phyloP scores from a whole-genome alignment of 192 early-diverging fungal species.

The Backusella macrospora region DNA sequence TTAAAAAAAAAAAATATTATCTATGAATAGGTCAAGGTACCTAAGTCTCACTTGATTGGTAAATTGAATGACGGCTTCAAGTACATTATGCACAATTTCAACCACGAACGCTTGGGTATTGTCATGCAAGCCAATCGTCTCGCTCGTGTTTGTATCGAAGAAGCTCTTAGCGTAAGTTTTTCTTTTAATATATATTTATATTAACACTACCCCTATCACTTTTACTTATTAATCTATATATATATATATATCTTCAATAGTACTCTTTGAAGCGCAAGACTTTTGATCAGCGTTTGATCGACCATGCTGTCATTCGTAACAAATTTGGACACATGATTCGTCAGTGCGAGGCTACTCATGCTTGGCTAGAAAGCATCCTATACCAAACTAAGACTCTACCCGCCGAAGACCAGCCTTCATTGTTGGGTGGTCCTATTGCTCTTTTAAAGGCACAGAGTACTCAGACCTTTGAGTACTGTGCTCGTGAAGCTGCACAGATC shows the following conservation, averaged over 20 bases:
- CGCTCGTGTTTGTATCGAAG: conserved; percentile 87
- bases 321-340: conserved; percentile 93
- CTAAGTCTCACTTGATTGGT: conserved; percentile 70
- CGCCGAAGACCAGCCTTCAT: conserved; percentile 62
- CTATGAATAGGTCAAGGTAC: conserved; percentile 41
- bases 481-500: conserved; percentile 86
- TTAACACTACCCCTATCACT: no score
- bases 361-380: conserved; percentile 78
- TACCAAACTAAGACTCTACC: conserved; percentile 72
- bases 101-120: conserved; percentile 85
- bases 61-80: conserved; percentile 83
- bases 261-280: conserved; percentile 92
- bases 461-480: conserved; percentile 86
- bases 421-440: conserved; percentile 84
- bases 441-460: conserved; percentile 83
- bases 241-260: conserved; percentile 40
- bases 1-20: neutral
- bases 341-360: conserved; percentile 82
- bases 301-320: conserved; percentile 89
- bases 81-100: conserved; percentile 94
- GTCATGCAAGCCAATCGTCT: conserved; percentile 86
- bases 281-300: conserved; percentile 87
- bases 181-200: conserved; percentile 15
- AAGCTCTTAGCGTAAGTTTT: conserved; percentile 78
- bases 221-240: neutral